Base-by-base conservation (phyloP, 1,139 yeast species). In the Protomyces inundatus region DNA sequence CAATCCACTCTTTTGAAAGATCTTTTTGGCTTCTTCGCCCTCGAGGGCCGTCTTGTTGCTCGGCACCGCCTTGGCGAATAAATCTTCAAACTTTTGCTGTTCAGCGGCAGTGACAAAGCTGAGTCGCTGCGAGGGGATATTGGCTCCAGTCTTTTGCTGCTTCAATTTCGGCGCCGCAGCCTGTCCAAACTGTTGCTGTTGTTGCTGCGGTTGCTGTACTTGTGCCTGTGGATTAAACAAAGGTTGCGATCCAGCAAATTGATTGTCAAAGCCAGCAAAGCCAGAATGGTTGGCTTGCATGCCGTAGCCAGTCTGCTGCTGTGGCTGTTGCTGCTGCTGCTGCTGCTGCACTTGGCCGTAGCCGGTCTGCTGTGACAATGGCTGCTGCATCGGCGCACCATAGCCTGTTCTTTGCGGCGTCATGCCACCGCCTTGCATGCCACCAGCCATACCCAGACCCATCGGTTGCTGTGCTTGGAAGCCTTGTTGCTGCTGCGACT, bases 81-180 rank as follows among this genome's bases (percentile, higher is more conserved):
- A 79, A 70, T 84, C 84, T 73, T 89, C 96, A 72, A 89, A 93
- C 74, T 89, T 87, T 66, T 81, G 81, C 77, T 93, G 98, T 74
- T 90, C 98, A 51, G 84, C 84, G 23, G 88, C 86, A 3, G 95
- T 85, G 68, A 93, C 83, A 72, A 93, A 93, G 9, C 96, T 86
- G 64, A 93, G 80, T 68, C 97, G 81, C 66, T 86, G 85, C 90
- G 90, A 67, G 85, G 64, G 65, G 30, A 61, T 64, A 71, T 66
- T 70, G 69, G 65, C 71, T 70, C 64, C 64, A 4, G 23, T 74
- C 73, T 45, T 75, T 72, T 12, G 72, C 69, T 55, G 68, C 67
- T 54, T 67, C 55, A 65, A 66, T 67, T 66, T 70, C 14, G 67
- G 65, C 23, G 68, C 70, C 34, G 70, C 68, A 9, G 70, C 71